These are phyloP conservation scores for Mercurialis annua DNA, from an alignment of 345 rosid species.

Conservation along the genomic window DNA sequence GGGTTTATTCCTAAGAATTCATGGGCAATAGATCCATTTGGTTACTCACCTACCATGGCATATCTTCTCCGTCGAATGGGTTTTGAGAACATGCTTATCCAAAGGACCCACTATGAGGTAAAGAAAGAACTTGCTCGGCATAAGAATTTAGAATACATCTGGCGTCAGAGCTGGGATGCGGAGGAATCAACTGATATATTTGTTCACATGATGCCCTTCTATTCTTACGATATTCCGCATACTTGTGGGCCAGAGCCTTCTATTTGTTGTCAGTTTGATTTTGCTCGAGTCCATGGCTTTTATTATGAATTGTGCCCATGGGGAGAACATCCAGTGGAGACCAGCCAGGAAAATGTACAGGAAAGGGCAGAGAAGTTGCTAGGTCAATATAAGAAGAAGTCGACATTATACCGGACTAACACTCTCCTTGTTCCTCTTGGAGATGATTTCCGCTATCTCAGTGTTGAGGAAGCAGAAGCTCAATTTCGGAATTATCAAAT, in stretches of 20 bases:
- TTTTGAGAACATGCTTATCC: conserved; percentile 97
- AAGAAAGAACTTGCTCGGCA: conserved; percentile 91
- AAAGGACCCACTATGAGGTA: conserved; percentile 96
- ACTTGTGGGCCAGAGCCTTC: conserved; percentile 99
- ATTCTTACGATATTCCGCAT: conserved; percentile 95
- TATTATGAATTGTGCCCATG: conserved; percentile 81
- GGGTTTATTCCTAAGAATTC: conserved; percentile 91
- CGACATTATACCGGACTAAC: conserved; percentile 76
- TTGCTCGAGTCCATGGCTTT: conserved; percentile 65
- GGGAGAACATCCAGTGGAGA: conserved; percentile 72
- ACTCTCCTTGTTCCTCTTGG: conserved; percentile 97
- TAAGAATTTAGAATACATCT: conserved; percentile 83
- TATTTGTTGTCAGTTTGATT: conserved; percentile 95
- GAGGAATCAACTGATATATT: conserved; percentile 91
- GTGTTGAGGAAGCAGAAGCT: conserved; percentile 81
- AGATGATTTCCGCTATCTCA: conserved; percentile 90
- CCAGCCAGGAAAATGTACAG: conserved; percentile 69
- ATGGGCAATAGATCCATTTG: conserved; percentile 99
- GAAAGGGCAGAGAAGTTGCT: conserved; percentile 78
- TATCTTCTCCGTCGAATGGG: conserved; percentile 98
- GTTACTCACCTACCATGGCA: conserved; percentile 97
- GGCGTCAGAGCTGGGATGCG: conserved; percentile 98
- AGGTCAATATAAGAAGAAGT: conserved; percentile 96
- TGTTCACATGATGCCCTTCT: conserved; percentile 99
- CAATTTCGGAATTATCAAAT: conserved; percentile 90